A percentile compares a stretch with the other conserved stretches of the same genome.
These are phyloP conservation scores for Phylloporus rhodoxanthus DNA, from an alignment of 768 basidiomycete genomes.

Conservation along the genomic window DNA sequence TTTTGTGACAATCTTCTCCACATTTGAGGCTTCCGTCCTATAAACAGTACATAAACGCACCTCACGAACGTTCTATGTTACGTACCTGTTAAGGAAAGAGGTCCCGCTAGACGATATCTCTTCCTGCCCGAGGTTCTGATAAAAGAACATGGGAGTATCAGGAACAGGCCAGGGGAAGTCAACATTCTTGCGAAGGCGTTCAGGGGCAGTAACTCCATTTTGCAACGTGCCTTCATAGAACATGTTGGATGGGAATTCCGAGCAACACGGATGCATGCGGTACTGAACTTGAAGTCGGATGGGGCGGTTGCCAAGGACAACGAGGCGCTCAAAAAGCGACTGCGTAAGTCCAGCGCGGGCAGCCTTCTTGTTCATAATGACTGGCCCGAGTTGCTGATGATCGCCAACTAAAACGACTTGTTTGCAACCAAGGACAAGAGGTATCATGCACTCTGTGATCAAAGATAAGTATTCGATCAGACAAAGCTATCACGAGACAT, in stretches of 20 bases:
- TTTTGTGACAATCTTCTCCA: conserved; percentile 99
- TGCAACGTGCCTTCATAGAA: conserved; percentile 99
- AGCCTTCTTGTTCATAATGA: conserved; percentile 99
- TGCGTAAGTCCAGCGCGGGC: conserved; percentile 98
- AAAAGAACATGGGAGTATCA: conserved; percentile 99
- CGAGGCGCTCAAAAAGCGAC: conserved; percentile 95
- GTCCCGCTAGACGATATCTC: conserved; percentile 99
- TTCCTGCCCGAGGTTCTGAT: conserved; percentile 97
- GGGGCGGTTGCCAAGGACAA: conserved; percentile 90
- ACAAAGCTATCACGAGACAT: conserved; percentile 12
- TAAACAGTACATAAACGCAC: conserved; percentile 4
- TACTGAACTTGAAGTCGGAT: conserved; percentile 99
- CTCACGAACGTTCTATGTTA: neutral
- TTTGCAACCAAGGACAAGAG: conserved; percentile 94
- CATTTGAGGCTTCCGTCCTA: conserved; percentile 97
- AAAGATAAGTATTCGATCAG: conserved; percentile 6
- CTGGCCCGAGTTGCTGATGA: conserved; percentile 94
- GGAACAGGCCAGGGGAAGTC: conserved; percentile 99
- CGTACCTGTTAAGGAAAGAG: conserved; percentile 88
- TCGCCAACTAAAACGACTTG: conserved; percentile 98
- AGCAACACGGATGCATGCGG: conserved; percentile 99
- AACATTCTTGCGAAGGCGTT: conserved; percentile 93
- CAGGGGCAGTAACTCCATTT: conserved; percentile 98
- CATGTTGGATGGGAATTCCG: conserved; percentile 99
- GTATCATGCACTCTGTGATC: conserved; percentile 93